Evolutionary conservation across 2,329 filamentous ascomycete genomes (phyloP), one percentile per base, ranked within the genome.

Genomic region (Botrytis galanthina): DNA sequence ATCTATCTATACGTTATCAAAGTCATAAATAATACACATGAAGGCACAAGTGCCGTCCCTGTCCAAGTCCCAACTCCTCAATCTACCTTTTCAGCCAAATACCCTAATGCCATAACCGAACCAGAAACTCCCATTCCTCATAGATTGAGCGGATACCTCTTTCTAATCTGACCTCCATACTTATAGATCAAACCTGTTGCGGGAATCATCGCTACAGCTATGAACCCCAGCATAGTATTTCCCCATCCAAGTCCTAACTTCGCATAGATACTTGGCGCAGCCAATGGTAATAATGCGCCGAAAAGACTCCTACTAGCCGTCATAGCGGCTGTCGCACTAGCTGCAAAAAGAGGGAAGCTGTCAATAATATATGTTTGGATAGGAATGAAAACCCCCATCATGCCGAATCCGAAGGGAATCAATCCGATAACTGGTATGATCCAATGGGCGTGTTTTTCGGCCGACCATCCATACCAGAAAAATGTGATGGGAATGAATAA

Each of bases 381-480:
- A 3, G 80, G 80, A 64, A 83, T 80, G 74, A 83, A 84, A 69
- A 85, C 82, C 5, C 82, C 81, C n/a, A 82, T 83, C 74, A 86
- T 80, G 1, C 82, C 82, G 51, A 83, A 85, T 0, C 85, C 84
- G 26, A 86, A 85, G 0, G 85, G 64, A 0, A 77, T 79, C 0
- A 81, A 79, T 0, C 83, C 84, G 0, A 84, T 77, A 6, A 86
- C 81, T 9, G 81, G 80, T 0, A 83, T 84, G 81, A 85, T 85
- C 73, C 83, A 82, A 26, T 82, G 83, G 44, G 85, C 82, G 26
- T 71, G 75, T 0, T 82, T 73, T 42, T 82, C 82, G 8, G 81
- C 81, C 2, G 84, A 84, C 85, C 85, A 86, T 18, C 83, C 85
- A 20, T 86, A 80, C 85, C 85, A 86, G 76, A 86, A 86, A 1